Conservation (phyloP, 2,329 filamentous ascomycete genomes). For the Cladophialophora carrionii region DNA sequence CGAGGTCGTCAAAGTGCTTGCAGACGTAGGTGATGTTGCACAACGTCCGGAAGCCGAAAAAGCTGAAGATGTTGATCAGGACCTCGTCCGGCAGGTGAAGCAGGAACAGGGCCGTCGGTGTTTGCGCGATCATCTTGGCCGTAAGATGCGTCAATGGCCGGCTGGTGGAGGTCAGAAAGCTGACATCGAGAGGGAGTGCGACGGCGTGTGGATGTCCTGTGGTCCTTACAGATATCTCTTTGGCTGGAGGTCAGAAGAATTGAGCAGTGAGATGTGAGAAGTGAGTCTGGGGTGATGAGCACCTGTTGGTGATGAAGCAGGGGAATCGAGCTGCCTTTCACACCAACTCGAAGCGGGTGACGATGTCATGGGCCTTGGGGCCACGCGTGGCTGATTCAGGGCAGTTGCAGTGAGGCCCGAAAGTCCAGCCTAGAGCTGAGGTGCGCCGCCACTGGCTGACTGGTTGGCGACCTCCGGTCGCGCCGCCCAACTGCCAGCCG, state of each 20-base stretch:
- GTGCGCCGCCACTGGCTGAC: slow-evolving; percentile 8
- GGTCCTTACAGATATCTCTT: background rate
- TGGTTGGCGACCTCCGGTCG: slow-evolving; percentile 4
- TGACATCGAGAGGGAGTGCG: background rate
- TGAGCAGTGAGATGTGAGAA: slow-evolving; percentile 6
- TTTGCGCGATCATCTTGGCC: slow-evolving; percentile 32
- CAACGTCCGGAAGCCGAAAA: slow-evolving; percentile 31
- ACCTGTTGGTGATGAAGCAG: slow-evolving; percentile 10
- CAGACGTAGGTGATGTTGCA: slow-evolving; percentile 29
- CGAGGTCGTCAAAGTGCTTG: slow-evolving; percentile 35
- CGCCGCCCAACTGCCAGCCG: slow-evolving; percentile 14
- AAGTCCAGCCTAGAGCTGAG: slow-evolving; percentile 1
- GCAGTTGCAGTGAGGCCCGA: background rate
- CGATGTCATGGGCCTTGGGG: slow-evolving; percentile 14
- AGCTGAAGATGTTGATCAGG: slow-evolving; percentile 35
- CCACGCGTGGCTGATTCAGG: slow-evolving; percentile 10
- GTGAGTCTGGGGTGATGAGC: background rate
- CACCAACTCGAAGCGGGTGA: slow-evolving; percentile 3
- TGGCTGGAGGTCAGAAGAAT: background rate
- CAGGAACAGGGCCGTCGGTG: slow-evolving; percentile 27
- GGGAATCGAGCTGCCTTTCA: background rate
- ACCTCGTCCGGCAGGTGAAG: slow-evolving; percentile 38
- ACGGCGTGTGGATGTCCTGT: background rate
- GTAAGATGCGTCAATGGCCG: slow-evolving; percentile 10
- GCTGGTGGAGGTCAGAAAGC: background rate